Base-by-base conservation (phyloP, 164 flowering plant species). In the Berberis thunbergii region DNA sequence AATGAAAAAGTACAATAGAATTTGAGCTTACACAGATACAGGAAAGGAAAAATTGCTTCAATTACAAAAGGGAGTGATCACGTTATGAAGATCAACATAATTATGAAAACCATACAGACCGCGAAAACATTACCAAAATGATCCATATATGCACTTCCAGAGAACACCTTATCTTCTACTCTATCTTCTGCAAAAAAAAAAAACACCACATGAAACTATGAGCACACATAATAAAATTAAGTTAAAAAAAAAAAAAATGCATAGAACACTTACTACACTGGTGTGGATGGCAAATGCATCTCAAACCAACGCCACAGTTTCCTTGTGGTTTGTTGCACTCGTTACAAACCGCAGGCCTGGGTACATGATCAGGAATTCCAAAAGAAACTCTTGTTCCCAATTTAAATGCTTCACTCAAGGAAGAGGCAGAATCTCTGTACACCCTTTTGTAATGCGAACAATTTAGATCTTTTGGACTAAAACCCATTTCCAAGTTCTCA, bases 301-400 rank as follows among this genome's bases (percentile, higher is more conserved):
- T 82, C 67, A 84, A 70, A 7, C 85, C 91, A 59, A 71, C 75
- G 2, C 85, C 86, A 65, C 86, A 86, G 46, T 79, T 75, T 2
- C 86, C 91, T 66, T 84, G 65, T 41, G 80, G 76, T 73, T 80
- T 86, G 12, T 67, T 45, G 45, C 91, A 86, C 72, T 84, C 82
- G n/a, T 78, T 71, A 62, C 91, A 84, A 11, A 77, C 42, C 60
- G 26, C 26, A 26, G 26, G 26, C 26, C 75, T 70, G 0, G 87
- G 91, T 12, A 73, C 57, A 67, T 81, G 84, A 57, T 75, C 81
- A 45, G 86, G 87, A 54, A 84, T 61, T 52, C 76, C 85, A 49
- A 80, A 82, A n/a, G 84, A 81, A 43, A 84, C 63, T 64, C 81
- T 77, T 46, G 84, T 79, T 45, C 85, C 85, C 45, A 77, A 43